Base-by-base conservation (phyloP, 805 yeast genomes). In the Candida nanaspora region DNA sequence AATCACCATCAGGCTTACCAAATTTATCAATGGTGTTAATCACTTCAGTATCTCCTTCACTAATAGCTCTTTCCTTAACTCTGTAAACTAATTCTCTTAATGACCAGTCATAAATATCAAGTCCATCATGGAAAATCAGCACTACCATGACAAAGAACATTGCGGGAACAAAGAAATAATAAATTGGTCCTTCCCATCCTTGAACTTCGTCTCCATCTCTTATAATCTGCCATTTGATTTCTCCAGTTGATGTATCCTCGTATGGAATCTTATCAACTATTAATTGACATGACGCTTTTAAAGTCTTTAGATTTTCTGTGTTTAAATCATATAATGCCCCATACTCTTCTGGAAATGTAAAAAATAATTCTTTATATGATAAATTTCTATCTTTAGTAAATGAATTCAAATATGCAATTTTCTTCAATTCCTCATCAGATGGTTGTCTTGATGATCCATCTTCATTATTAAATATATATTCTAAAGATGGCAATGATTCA, bases 241-340 rank as follows among this genome's bases (percentile, higher is more conserved):
- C 82, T 29, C 95, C 95, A 15, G 86, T 80, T 31, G 78, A 68
- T 33, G 82, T 79, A 62, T 83, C 93, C 63, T 80, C 84, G 59
- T 76, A 84, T 34, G 95, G 95, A 44, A 86, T 76, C 64, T 86
- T 86, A 61, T 86, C 95, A 48, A 86, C 72, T 52, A 86, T 81
- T 52, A 76, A 69, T 37, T 82, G 80, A 30, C 81, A 75, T 20
- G 71, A 62, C 18, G 75, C 71, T 49, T 76, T 73, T 49, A 80
- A 75, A 55, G 71, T 72, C 47, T 63, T 63, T 53, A 85, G 71
- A 57, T 76, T 83, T 39, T 67, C 69, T 35, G 79, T 70, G 66
- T 86, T 86, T 55, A 73, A 78, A 45, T 70, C 60, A 55, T 69
- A 80, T 51, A 81, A 66, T 37, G 65, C 65, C 54, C 73, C 70